Conservation (phyloP, 305 asterid genomes). For the Stenogyne calaminthoides region DNA sequence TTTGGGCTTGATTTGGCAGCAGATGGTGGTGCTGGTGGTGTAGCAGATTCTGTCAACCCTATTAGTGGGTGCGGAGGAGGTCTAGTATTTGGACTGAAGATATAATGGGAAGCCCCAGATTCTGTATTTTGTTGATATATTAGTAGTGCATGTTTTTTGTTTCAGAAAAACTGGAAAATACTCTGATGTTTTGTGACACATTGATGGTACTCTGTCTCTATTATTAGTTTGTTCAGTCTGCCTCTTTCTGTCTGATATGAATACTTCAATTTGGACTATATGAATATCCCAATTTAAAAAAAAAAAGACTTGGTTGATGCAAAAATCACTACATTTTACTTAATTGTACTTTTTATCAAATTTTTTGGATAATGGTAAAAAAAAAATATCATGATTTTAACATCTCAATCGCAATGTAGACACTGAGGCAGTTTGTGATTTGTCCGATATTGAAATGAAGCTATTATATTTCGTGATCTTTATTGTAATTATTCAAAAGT, state of each 20-base stretch:
- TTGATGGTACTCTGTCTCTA: not conserved
- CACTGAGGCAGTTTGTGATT: no score
- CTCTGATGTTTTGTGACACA: slow-evolving; percentile 17
- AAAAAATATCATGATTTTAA: no score
- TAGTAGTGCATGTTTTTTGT: slow-evolving; percentile 15
- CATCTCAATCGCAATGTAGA: no score
- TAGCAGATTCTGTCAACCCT: slow-evolving; percentile 57
- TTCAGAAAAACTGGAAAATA: not conserved
- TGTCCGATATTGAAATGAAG: no score
- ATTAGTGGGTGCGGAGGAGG: slow-evolving; percentile 67
- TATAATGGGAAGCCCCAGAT: slow-evolving; percentile 2
- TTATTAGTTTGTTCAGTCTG: slow-evolving; percentile 2
- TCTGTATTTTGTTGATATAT: slow-evolving; percentile 20
- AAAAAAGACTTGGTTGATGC: no score
- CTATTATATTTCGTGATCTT: no score
- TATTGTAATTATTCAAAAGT: no score
- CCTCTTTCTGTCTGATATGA: not conserved
- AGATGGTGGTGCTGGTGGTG: slow-evolving; percentile 22
- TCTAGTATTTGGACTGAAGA: slow-evolving; percentile 33
- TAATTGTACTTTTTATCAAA: no score
- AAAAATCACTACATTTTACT: no score
- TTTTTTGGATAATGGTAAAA: no score
- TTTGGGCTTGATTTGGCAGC: slow-evolving; percentile 77
- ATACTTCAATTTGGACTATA: not conserved
- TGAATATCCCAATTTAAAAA: not conserved